Evolutionary conservation across 352 stramenopile species (phyloP).

Genomic region (Phytophthora cajani): DNA sequence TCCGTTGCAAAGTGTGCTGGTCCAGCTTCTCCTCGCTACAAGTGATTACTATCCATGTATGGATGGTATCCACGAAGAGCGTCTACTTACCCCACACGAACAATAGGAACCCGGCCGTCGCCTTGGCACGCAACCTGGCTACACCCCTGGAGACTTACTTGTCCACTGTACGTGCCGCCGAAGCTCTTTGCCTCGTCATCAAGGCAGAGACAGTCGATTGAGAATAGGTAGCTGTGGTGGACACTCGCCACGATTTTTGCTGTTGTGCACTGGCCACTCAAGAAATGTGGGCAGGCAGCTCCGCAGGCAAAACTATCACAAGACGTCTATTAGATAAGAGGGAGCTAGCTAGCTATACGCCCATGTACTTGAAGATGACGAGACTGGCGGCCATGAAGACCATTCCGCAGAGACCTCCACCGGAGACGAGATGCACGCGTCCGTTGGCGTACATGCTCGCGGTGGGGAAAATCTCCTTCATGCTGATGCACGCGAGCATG

Average conservation of each 20-base stretch:
- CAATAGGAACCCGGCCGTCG: not conserved
- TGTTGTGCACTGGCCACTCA: not conserved
- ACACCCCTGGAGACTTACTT: not conserved
- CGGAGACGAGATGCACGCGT: conserved; percentile 79
- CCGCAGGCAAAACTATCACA: not conserved
- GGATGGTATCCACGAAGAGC: not conserved
- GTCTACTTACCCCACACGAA: not conserved
- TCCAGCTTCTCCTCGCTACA: not conserved
- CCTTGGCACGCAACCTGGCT: not conserved
- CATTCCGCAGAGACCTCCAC: conserved; percentile 87
- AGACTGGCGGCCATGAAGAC: conserved; percentile 89
- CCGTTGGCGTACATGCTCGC: conserved; percentile 88
- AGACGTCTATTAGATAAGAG: conserved; percentile 13
- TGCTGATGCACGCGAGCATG: conserved; percentile 95
- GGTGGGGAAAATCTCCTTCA: conserved; percentile 92
- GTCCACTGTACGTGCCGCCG: not conserved
- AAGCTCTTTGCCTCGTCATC: not conserved
- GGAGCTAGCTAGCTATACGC: conserved; percentile 30
- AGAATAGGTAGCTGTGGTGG: conserved; percentile 1
- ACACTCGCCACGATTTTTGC: not conserved
- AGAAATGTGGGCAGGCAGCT: not conserved
- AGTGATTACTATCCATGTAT: not conserved
- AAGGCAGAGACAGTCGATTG: conserved; percentile 1
- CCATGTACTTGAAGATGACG: conserved; percentile 84
- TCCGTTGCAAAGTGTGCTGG: not conserved